A percentile compares a stretch with the other conserved stretches of the same genome.
phyloP scores from a whole-genome alignment of 148 eudicot species.

The Polygonum maritimum region DNA sequence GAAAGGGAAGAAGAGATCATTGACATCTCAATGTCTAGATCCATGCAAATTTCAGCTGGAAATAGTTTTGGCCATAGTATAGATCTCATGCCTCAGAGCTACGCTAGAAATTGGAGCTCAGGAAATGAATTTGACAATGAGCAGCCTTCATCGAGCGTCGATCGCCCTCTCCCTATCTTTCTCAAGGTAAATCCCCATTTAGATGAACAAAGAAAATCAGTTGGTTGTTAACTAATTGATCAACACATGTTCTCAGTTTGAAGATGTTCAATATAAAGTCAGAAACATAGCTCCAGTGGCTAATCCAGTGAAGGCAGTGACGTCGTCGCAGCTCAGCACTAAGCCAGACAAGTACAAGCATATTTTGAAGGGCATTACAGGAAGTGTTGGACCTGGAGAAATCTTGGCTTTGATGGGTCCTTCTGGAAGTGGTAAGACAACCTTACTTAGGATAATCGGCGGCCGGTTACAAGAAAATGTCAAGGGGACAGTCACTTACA shows the following conservation, averaged over 20 bases:
- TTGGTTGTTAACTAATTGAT: not conserved
- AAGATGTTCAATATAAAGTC: conserved; percentile 73
- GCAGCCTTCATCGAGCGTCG: conserved; percentile 22
- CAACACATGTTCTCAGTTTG: conserved; percentile 47
- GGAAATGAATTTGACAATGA: conserved; percentile 54
- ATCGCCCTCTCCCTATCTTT: conserved; percentile 57
- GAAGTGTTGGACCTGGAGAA: conserved; percentile 88
- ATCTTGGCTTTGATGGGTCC: conserved; percentile 95
- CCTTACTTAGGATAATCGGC: conserved; percentile 69
- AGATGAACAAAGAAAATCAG: not conserved
- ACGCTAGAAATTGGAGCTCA: conserved; percentile 47
- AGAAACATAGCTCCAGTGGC: conserved; percentile 25
- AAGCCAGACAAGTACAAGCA: conserved; percentile 61
- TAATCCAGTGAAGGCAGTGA: conserved; percentile 55
- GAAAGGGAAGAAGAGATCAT: conserved; percentile 46
- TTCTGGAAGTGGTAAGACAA: conserved; percentile 98
- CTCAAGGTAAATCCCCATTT: conserved; percentile 35
- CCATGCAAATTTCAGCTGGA: conserved; percentile 58
- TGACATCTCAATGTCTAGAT: conserved; percentile 42
- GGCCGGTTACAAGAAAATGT: conserved; percentile 73
- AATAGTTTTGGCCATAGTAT: conserved; percentile 71
- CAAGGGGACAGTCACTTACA: conserved; percentile 68
- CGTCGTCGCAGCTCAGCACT: conserved; percentile 46
- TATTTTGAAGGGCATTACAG: conserved; percentile 81
- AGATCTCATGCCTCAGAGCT: conserved; percentile 71